Evolutionary conservation across 192 early-diverging fungal genomes (phyloP), one percentile per base, ranked within the genome.

Genomic region (Umbelopsis sp.): DNA sequence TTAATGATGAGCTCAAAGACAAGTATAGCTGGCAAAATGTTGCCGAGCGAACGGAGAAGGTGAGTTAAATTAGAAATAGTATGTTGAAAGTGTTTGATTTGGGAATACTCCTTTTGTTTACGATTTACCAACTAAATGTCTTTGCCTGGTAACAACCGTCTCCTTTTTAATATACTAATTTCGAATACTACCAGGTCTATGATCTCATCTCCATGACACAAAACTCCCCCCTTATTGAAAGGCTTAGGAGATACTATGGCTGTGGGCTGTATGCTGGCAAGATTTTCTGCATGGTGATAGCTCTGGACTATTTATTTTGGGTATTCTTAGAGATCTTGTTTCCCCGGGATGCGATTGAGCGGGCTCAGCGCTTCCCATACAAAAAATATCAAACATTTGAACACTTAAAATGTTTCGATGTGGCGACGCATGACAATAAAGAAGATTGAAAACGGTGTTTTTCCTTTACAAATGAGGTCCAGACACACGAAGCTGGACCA

Each of bases 11-110:
- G 50, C 89, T 99, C 9, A 90, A 91, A 70, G 87, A 89, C 52
- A 98, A 98, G 95, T 99, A 99, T 80, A 94, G 92, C 76, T 99
- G 97, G 97, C 84, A 87, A 25, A 91, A 99, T 79, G 95, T 99
- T 25, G 96, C 97, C 10, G 89, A 94, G 74, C 80, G 97, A 50
- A 99, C 96, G 2, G 95, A 93, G 74, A 87, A 83, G 80, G 88
- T 86, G 54, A 84, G 76, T 14, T n/a, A n/a, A n/a, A 1, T 31
- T 12, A 29, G n/a, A n/a, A 12, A 51, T 11, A 11, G 7, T 41
- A 11, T 1, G 38, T 11, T 11, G 38, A 11, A 11, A 41, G 0
- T 41, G 38, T 41, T 41, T 41, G 38, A 0, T 41, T 41, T 11
- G 38, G n/a, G n/a, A n/a, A n/a, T n/a, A n/a, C n/a, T n/a, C n/a